These are phyloP conservation scores for Parastagonospora avenae DNA, from an alignment of 2,329 filamentous ascomycete genomes.

Conservation along the genomic window DNA sequence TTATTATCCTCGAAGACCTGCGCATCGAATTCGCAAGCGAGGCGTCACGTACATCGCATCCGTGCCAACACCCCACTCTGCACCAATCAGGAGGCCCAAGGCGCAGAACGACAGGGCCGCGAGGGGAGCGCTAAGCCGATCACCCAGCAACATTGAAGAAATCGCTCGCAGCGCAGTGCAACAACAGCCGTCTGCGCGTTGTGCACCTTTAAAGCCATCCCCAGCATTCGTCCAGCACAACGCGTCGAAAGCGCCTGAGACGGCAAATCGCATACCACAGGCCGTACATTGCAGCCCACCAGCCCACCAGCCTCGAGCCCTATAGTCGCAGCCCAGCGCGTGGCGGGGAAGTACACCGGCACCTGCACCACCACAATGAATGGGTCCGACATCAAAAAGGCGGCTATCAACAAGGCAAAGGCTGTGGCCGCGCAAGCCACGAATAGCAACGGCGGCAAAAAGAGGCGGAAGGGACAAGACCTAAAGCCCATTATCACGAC, in stretches of 20 bases:
- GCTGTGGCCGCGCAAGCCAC: slow-evolving; percentile 65
- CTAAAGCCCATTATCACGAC: slow-evolving; percentile 78
- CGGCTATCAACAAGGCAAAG: slow-evolving; percentile 69
- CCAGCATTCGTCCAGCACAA: slow-evolving; percentile 24
- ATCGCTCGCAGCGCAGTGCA: slow-evolving; percentile 36
- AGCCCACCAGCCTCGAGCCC: slow-evolving; percentile 15
- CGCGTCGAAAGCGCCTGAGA: slow-evolving; percentile 34
- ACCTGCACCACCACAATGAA: slow-evolving; percentile 58
- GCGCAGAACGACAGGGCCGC: slow-evolving; percentile 27
- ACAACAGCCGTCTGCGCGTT: slow-evolving; percentile 21
- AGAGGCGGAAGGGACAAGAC: slow-evolving; percentile 73
- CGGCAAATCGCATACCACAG: slow-evolving; percentile 3
- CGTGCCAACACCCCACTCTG: slow-evolving; percentile 18
- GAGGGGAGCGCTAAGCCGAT: slow-evolving; percentile 43
- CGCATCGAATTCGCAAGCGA: slow-evolving; percentile 3
- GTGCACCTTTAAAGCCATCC: slow-evolving; percentile 4
- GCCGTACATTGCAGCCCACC: slow-evolving; percentile 2
- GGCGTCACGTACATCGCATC: slow-evolving; percentile 16
- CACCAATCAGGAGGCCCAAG: slow-evolving; percentile 34
- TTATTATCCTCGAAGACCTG: neutral
- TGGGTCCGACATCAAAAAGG: slow-evolving; percentile 67
- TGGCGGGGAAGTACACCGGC: slow-evolving; percentile 31
- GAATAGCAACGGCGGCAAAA: slow-evolving; percentile 66
- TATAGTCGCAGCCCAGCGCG: slow-evolving; percentile 26
- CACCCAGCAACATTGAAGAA: slow-evolving; percentile 43